Conservation (phyloP, 768 basidiomycete genomes). For the Agaricus subrufescens region DNA sequence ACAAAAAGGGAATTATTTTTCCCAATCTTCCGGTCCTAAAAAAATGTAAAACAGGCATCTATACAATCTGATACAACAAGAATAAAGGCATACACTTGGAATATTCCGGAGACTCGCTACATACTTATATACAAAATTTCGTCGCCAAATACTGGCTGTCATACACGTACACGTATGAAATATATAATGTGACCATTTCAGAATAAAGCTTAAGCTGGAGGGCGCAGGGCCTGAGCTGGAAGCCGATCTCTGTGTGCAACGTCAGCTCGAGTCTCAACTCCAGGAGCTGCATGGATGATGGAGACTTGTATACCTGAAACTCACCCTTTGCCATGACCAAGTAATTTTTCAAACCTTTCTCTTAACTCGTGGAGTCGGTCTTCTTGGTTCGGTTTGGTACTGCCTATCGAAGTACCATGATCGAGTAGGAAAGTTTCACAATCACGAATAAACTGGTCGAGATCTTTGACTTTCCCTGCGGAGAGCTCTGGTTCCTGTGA, state of each 20-base stretch:
- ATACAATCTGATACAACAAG: no score
- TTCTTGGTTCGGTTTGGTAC: slow-evolving; percentile 26
- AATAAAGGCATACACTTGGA: no score
- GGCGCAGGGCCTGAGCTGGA: background rate
- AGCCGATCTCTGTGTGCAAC: background rate
- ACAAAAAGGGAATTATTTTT: background rate
- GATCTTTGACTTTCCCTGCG: slow-evolving; percentile 47
- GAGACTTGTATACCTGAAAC: background rate
- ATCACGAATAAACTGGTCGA: slow-evolving; percentile 67
- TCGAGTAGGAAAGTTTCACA: slow-evolving; percentile 55
- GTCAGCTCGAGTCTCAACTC: background rate
- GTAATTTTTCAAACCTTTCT: slow-evolving; percentile 23
- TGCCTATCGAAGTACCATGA: slow-evolving; percentile 35
- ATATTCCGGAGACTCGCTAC: no score
- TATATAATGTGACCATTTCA: background rate
- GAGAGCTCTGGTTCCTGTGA: slow-evolving; percentile 68
- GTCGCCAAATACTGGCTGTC: background rate
- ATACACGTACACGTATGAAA: background rate
- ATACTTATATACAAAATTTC: no score
- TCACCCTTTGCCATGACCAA: slow-evolving; percentile 25
- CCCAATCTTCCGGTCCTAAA: background rate
- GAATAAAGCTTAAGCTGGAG: background rate
- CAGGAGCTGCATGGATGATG: background rate
- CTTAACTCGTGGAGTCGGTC: slow-evolving; percentile 19
- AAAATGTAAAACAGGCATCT: no score